Conservation (phyloP, 257 asterid species). For the Solanum etuberosum region DNA sequence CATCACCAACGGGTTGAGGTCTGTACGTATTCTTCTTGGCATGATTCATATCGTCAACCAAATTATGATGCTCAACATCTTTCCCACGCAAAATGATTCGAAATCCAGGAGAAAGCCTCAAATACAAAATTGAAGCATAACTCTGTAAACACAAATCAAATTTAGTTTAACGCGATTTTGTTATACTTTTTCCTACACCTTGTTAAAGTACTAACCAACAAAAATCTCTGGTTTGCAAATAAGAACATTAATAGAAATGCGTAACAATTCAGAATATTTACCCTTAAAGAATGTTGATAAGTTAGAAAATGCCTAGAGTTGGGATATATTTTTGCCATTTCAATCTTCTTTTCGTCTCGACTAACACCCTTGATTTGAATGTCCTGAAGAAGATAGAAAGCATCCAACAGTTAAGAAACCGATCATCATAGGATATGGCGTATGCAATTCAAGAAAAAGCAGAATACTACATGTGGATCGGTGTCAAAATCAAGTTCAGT, state of each 20-base stretch:
- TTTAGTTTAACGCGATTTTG: not conserved
- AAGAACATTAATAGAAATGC: not conserved
- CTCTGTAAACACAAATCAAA: constrained; percentile 21
- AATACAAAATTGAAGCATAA: constrained; percentile 71
- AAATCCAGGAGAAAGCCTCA: constrained; percentile 37
- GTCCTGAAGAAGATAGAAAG: constrained; percentile 29
- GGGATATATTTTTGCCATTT: constrained; percentile 37
- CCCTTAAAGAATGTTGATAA: constrained; percentile 74
- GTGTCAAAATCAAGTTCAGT: constrained; percentile 59
- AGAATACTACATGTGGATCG: constrained; percentile 50
- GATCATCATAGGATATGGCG: not conserved
- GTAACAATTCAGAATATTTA: not conserved
- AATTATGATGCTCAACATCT: constrained; percentile 47
- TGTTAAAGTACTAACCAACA: not conserved
- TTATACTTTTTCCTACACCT: not conserved
- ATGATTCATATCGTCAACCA: constrained; percentile 35
- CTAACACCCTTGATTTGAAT: constrained; percentile 59
- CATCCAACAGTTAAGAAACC: not conserved
- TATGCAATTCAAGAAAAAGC: not conserved
- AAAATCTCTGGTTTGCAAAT: not conserved
- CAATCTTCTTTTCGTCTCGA: constrained; percentile 62
- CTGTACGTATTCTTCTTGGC: constrained; percentile 17
- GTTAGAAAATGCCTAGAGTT: constrained; percentile 57
- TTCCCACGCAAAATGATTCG: constrained; percentile 48
- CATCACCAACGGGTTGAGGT: constrained; percentile 30